Percentiles rank a stretch among this genome's conserved stretches.
phyloP scores from a whole-genome alignment of 805 yeast species.

The Scheffersomyces coipomensis region DNA sequence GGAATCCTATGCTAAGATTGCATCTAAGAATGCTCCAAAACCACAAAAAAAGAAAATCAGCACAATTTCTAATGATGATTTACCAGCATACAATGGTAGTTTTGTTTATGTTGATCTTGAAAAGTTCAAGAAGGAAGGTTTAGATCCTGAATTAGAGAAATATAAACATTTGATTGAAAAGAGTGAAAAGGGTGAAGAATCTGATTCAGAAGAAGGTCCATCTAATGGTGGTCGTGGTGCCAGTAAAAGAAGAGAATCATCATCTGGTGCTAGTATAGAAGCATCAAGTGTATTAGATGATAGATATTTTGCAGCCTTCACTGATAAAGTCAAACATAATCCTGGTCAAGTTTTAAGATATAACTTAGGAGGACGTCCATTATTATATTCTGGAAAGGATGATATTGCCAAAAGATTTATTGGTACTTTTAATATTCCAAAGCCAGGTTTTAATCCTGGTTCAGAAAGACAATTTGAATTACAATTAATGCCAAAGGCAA shows the following conservation, averaged over 20 bases:
- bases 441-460: slow-evolving; percentile 60
- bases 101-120: slow-evolving; percentile 75
- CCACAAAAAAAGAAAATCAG: slow-evolving; percentile 4
- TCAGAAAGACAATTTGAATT: slow-evolving; percentile 70
- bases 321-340: slow-evolving; percentile 72
- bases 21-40: slow-evolving; percentile 11
- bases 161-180: slow-evolving; percentile 51
- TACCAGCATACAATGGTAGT: slow-evolving; percentile 62
- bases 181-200: too few species aligned
- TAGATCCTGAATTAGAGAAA: slow-evolving; percentile 51
- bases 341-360: slow-evolving; percentile 87
- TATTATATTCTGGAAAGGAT: slow-evolving; percentile 68
- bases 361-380: slow-evolving; percentile 74
- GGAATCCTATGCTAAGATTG: slow-evolving; percentile 20
- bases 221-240: slow-evolving; percentile 5
- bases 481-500: slow-evolving; percentile 93
- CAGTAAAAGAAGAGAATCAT: slow-evolving; percentile 4
- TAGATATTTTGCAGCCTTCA: slow-evolving; percentile 74
- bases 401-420: slow-evolving; percentile 42
- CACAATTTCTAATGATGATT: slow-evolving; percentile 11
- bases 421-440: slow-evolving; percentile 43
- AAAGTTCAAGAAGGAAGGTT: slow-evolving; percentile 50
- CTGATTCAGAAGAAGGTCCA: slow-evolving; percentile 36
- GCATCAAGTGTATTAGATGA: slow-evolving; percentile 57
- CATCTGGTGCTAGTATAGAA: slow-evolving; percentile 9